Evolutionary conservation across 129 eudicot species (phyloP), one percentile per base, ranked within the genome.

Genomic region (Lactuca sativa): DNA sequence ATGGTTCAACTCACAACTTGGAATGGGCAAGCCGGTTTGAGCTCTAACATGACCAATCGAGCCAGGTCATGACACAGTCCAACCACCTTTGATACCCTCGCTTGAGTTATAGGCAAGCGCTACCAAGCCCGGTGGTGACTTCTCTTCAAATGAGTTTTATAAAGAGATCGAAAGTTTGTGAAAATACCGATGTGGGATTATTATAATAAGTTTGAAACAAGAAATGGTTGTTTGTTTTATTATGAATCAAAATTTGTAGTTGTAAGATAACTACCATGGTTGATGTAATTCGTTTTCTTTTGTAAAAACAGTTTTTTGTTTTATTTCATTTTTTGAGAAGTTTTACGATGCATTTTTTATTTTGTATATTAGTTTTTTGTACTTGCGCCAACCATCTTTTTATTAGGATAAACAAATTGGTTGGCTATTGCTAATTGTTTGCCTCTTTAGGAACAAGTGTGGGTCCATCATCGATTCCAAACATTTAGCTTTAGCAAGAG

Each of bases 391-490:
- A 5, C 4, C 9, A 43, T 17, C 25, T 41, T 41, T n/a, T 55
- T 55, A 54, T 1, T 53, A 37, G 54, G 62, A 69, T 48, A 58
- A 43, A 58, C 47, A 25, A 41, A 70, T 15, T 62, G 77, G 34
- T 25, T 18, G 70, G 55, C 30, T 18, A 31, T 54, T 73, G 63
- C 32, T 18, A 63, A 62, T 41, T 37, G 15, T 17, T 64, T 55
- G 72, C 72, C 56, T 53, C 65, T 74, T 64, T 74, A 32, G 66
- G 65, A 64, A 73, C 64, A 73, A 38, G 16, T 25, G 64, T 55
- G 71, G 78, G 78, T 41, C 78, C 78, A 73, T 64, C 25, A 11
- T 9, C 43, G 65, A 48, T 73, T 74, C 78, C 72, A 74, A 74
- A 64, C 72, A 55, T 74, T 72, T 64, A 34, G 16, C 59, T 55